These are phyloP conservation scores for Sordaria brevicollis DNA, from an alignment of 495 filamentous ascomycete genomes.

Conservation along the genomic window DNA sequence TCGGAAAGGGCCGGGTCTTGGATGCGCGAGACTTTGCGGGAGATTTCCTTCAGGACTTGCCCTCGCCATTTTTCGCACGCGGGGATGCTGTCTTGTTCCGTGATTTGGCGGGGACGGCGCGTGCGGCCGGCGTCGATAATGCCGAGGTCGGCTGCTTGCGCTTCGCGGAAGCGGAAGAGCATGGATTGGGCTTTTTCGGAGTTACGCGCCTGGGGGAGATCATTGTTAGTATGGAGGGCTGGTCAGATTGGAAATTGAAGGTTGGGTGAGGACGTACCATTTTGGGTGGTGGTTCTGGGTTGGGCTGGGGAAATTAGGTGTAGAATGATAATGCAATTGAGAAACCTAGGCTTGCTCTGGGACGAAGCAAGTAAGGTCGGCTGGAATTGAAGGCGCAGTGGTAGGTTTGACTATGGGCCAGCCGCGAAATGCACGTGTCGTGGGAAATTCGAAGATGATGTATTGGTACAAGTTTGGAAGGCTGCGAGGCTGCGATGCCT, in stretches of 20 bases:
- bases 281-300: constrained; percentile 7
- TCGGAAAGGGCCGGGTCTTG: constrained; percentile 82
- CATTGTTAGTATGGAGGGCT: constrained; percentile 1
- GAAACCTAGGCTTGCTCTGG: background rate
- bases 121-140: constrained; percentile 91
- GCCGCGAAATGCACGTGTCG: background rate
- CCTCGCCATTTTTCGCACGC: constrained; percentile 96
- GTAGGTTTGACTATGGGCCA: background rate
- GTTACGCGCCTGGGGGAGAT: constrained; percentile 48
- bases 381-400: background rate
- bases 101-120: constrained; percentile 82
- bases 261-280: constrained; percentile 12
- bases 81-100: constrained; percentile 71
- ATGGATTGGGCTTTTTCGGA: constrained; percentile 98
- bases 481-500: background rate
- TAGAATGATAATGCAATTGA: background rate
- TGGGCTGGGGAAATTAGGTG: background rate
- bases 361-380: background rate
- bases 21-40: constrained; percentile 90
- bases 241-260: background rate
- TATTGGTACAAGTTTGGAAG: background rate
- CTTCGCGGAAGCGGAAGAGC: constrained; percentile 99
- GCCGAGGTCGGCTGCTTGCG: constrained; percentile 90
- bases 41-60: constrained; percentile 94
- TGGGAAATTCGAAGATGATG: background rate